Evolutionary conservation across 208 protist species (phyloP), one percentile per base, ranked within the genome.

Genomic region (Trypanosoma caninum): DNA sequence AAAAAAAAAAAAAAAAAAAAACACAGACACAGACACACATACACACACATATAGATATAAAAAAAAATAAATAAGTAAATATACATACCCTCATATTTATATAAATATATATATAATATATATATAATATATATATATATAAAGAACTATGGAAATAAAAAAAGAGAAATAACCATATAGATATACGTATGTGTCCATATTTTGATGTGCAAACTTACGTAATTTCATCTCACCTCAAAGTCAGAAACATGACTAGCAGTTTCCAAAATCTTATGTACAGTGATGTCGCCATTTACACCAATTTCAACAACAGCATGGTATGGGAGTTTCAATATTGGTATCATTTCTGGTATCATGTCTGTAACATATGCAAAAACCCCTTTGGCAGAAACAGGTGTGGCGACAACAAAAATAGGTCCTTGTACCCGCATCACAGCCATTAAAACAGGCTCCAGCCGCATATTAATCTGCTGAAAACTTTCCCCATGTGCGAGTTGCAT

Each of bases 361-460:
- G 76, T 52, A 35, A 92, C 84, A 59, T 92, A 94, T 31, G 88
- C 76, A 4, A 92, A 48, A 44, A 89, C 57, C 0, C 82, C 88
- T 52, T 92, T 75, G 34, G 88, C 84, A 0, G 88, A 80, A 18
- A 89, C 68, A 0, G 72, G 22, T 13, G 88, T 78, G 11, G 84
- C 84, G 3, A 92, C 70, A 10, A 94, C 81, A 61, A 94, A 78
- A 11, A 92, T 82, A 1, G 88, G 81, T 4, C 70, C 82, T 67
- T 85, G 78, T 23, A 82, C 78, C 5, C 88, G 77, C 88, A 92
- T 91, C 22, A 91, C 79, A 14, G 84, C 83, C 88, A 94, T 94
- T 35, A 94, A 38, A 31, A 76, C 88, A 13, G 82, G 80, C 65
- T 94, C 88, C n/a, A 94, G 69, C 4, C 88, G 82, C 42, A 84